Conservation (phyloP, 2,329 filamentous ascomycete genomes). For the Colletotrichum sp. region DNA sequence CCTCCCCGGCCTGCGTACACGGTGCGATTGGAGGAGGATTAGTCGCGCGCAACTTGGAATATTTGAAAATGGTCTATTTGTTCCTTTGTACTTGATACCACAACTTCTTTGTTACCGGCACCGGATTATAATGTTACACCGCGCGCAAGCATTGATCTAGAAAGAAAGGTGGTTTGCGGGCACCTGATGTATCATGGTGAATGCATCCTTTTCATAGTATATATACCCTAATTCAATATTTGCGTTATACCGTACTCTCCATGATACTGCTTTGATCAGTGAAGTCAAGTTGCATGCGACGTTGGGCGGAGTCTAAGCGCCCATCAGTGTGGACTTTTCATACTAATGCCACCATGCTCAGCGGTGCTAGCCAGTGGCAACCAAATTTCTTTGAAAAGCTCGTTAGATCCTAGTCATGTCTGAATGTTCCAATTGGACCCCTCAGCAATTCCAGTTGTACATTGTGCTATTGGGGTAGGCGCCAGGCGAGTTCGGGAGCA, state of each 20-base stretch:
- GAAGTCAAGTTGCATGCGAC: background rate
- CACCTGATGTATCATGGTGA: background rate
- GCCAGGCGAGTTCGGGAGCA: background rate
- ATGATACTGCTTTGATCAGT: background rate
- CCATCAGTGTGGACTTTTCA: background rate
- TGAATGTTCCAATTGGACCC: background rate
- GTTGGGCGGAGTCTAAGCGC: background rate
- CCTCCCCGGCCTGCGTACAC: background rate
- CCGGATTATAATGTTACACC: background rate
- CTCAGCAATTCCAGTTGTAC: background rate
- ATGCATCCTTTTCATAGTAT: background rate
- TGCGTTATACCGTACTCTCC: background rate
- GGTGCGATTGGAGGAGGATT: conserved; percentile 14
- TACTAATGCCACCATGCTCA: background rate
- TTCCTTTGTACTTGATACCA: background rate
- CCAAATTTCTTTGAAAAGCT: background rate
- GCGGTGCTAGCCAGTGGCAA: background rate
- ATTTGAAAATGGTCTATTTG: too few relatives aligned
- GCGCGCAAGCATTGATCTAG: background rate
- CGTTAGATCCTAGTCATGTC: background rate
- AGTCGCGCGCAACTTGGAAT: background rate
- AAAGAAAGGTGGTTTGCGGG: background rate
- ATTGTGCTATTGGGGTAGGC: background rate
- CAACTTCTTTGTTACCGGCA: background rate
- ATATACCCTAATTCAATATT: background rate